Evolutionary conservation across 768 basidiomycete genomes (phyloP), one percentile per base, ranked within the genome.

Genomic region (Tylopilus vinaceipallidus): DNA sequence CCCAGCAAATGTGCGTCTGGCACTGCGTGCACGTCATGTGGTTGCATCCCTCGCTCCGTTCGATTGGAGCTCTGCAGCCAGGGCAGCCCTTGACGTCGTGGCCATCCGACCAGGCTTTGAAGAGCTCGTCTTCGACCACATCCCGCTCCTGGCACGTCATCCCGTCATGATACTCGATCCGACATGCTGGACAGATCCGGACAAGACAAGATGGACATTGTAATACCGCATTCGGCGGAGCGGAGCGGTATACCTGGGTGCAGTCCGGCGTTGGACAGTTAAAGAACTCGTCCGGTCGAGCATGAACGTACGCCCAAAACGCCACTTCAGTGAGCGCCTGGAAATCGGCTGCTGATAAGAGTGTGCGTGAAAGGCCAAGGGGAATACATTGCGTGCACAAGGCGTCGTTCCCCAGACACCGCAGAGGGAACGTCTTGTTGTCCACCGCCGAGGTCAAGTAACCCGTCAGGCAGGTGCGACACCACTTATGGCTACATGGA

Each of bases 181-280:
- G 72, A 57, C 88, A 91, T 32, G 72, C 65, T 0, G 84, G 71
- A 59, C 88, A 91, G 40, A 90, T 85, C n/a, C 81, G 76, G 6
- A 75, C 59, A 16, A 87, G 74, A 59, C 88, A 91, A 3, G 82
- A 80, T 2, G 86, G 86, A 45, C 88, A 91, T 46, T 83, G 83
- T 30, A 89, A 63, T 9, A 78, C 70, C 6, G 76, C 72, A 19
- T 78, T 78, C 11, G 63, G 65, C 1, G 76, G 69, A 0, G 75
- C 77, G 2, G 75, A 60, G 23, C 87, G 81, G 61, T 91, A 92
- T 6, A 90, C 74, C 57, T 89, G 84, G 0, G 73, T 71, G 57
- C 90, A 92, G 61, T 91, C 86, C 0, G 90, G 84, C 0, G 88
- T 84, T 0, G 90, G 89, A 66, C 90, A 92, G 56, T 81, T 84